Evolutionary conservation across 2,329 filamentous ascomycete genomes (phyloP), one percentile per base, ranked within the genome.

Genomic region (Leptographium galeiforme): DNA sequence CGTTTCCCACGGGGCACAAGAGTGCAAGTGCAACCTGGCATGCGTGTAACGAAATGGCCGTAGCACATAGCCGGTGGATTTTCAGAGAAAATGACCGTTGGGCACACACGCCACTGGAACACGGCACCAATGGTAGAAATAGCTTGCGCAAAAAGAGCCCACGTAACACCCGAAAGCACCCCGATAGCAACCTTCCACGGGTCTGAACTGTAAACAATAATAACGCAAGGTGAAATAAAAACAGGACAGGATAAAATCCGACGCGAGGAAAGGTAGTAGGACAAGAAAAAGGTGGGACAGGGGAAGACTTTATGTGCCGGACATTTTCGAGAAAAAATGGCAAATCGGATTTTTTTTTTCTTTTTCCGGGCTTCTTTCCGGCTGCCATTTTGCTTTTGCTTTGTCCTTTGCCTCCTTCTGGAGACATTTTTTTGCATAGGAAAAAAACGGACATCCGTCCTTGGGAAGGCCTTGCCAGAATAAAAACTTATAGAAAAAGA

Each of bases 21-120:
- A 61, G 45, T 12, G 44, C 34, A 59, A 63, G 72, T 61, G 67
- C 67, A 74, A 71, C 69, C 70, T 70, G 68, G 72, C 64, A 67
- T 52, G 62, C 64, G 62, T 62, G 45, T 12, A 32, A 52, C 53
- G 25, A 41, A 51, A 38, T 34, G 13, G 33, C 43, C 6, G 72
- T 75, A 57, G 65, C 64, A 75, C 72, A 69, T 44, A 39, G 34
- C n/a, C 11, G 25, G 50, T 46, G 50, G 50, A 25, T 12, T 18
- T 11, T 33, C 19, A 61, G 63, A 62, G 14, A 53, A 19, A 38
- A 41, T 16, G 18, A 53, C 32, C 14, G 32, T n/a, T 51, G 25
- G 51, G 52, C 25, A 25, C 52, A 67, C 64, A 65, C 64, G 44
- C 39, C 49, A 52, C 55, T 40, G 58, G 61, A 57, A 61, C 48